These are phyloP conservation scores for Malassezia sp. DNA, from an alignment of 1,284 basidiomycete species.

Conservation along the genomic window DNA sequence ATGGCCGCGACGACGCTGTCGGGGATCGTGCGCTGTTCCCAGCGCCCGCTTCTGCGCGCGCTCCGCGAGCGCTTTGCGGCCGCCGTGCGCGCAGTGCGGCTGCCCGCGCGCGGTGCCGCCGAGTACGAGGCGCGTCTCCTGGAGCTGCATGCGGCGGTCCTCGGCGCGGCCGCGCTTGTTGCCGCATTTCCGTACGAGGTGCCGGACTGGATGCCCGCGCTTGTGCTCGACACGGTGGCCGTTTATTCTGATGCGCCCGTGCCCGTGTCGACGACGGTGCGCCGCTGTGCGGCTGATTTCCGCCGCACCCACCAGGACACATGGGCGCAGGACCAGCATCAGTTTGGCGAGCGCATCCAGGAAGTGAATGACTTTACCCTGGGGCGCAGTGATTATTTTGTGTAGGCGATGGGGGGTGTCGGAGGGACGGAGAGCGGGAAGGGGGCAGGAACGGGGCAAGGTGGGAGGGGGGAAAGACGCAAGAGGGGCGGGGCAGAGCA, in stretches of 20 bases:
- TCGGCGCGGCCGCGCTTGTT: conserved; percentile 69
- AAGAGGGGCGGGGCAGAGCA: too few relatives aligned
- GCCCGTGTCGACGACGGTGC: conserved; percentile 80
- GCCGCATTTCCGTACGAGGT: conserved; percentile 74
- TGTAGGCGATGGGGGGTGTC: conserved; percentile 18
- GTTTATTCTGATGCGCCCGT: conserved; percentile 77
- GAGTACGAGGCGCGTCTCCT: conserved; percentile 64
- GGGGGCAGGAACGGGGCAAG: too few relatives aligned
- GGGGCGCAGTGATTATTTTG: conserved; percentile 43
- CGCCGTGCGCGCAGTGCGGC: conserved; percentile 49
- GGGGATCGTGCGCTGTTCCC: conserved; percentile 81
- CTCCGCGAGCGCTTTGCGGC: conserved; percentile 49
- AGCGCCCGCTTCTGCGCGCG: conserved; percentile 72
- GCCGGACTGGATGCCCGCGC: conserved; percentile 69
- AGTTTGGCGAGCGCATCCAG: conserved; percentile 59
- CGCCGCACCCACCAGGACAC: conserved; percentile 53
- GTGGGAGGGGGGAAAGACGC: too few relatives aligned
- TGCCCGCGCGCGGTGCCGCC: conserved; percentile 51
- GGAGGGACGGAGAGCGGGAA: too few relatives aligned
- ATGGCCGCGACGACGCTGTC: conserved; percentile 56
- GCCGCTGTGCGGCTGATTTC: conserved; percentile 75
- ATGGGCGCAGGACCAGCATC: conserved; percentile 78
- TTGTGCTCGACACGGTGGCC: conserved; percentile 56
- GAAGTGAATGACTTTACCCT: conserved; percentile 41
- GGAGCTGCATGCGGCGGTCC: conserved; percentile 72